Base-by-base conservation (phyloP, 495 filamentous ascomycete genomes). In the Achaetomiella virescens region DNA sequence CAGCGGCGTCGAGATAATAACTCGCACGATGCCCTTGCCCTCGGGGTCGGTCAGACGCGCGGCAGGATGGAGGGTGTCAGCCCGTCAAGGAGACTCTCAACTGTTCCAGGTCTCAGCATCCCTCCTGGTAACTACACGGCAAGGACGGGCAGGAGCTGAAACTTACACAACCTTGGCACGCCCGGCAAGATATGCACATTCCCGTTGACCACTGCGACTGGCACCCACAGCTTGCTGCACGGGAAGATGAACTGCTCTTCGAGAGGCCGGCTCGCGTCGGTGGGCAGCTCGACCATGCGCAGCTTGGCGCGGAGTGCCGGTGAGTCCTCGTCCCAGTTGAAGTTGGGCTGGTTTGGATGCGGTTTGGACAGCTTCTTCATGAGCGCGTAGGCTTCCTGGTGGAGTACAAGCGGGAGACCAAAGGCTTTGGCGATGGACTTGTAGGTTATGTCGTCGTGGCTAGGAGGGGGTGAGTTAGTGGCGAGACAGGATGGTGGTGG, bases 371-470 rank as follows among this genome's bases (percentile, higher is more conserved):
- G 74, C 47, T 71, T 76, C 72, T 88, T 90, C 93, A 97, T 97
- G 58, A 85, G 82, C 49, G 78, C 80, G 54, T 85, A 86, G 2
- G 93, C 82, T 38, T 81, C 78, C 33, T 87, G 59, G 74, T 98
- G 89, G 15, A 96, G 76, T 54, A 82, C 76, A 0, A 97, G 77
- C 11, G 84, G 80, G 2, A 96, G 77, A 36, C 71, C 68, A 69
- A 96, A 98, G 21, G 91, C 93, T 59, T 90, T 89, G 38, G 89
- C 93, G 63, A 98, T 91, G 21, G 91, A 91, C 63, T 84, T 73
- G 77, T 98, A 98, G 36, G 93, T 97, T 59, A 98, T 97, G 65
- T 98, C 93, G 65, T 98, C 93, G 73, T 97, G 93, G 52, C 87
- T 93, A 62, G 27, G 56, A 12, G 6, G 7, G 12, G 35, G 24